phyloP scores from a whole-genome alignment of 768 basidiomycete genomes.

The Rhizopogon roseolus region DNA sequence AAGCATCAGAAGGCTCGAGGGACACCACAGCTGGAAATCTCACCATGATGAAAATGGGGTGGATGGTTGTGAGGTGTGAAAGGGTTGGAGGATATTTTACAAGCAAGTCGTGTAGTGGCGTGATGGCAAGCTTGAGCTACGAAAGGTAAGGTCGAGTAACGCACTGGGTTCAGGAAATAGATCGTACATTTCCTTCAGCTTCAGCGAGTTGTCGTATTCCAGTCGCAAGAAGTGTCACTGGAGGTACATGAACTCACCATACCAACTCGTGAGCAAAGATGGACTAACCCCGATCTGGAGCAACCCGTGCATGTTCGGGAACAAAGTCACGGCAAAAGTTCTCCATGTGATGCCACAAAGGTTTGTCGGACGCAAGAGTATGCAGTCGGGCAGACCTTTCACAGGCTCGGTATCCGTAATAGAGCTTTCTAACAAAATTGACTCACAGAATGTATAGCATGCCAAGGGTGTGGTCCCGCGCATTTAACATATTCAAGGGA shows the following conservation, averaged over 20 bases:
- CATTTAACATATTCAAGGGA: slow-evolving; percentile 56
- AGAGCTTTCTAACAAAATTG: not conserved
- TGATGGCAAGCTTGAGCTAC: slow-evolving; percentile 44
- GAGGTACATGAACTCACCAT: slow-evolving; percentile 5
- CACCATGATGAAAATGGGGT: slow-evolving; percentile 63
- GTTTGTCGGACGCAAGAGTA: slow-evolving; percentile 30
- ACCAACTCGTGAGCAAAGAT: not conserved
- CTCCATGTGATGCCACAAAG: slow-evolving; percentile 38
- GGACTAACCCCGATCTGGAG: slow-evolving; percentile 60
- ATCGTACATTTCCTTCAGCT: slow-evolving; percentile 45
- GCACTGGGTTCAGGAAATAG: not conserved
- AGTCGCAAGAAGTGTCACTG: slow-evolving; percentile 65
- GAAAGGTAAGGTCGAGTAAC: slow-evolving; percentile 15
- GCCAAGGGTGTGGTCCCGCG: slow-evolving; percentile 54
- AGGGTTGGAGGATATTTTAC: slow-evolving; percentile 54
- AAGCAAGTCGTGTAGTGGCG: slow-evolving; percentile 56
- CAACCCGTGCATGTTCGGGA: slow-evolving; percentile 58
- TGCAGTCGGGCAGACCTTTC: slow-evolving; percentile 57
- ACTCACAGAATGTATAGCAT: slow-evolving; percentile 72
- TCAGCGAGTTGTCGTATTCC: slow-evolving; percentile 53
- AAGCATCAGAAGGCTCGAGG: not conserved
- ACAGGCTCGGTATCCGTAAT: not conserved
- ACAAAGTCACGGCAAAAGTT: slow-evolving; percentile 61
- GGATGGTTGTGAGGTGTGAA: slow-evolving; percentile 64
- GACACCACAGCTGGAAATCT: slow-evolving; percentile 13